Base-by-base conservation (phyloP, 2,329 filamentous ascomycete species). In the Fusarium nanum region DNA sequence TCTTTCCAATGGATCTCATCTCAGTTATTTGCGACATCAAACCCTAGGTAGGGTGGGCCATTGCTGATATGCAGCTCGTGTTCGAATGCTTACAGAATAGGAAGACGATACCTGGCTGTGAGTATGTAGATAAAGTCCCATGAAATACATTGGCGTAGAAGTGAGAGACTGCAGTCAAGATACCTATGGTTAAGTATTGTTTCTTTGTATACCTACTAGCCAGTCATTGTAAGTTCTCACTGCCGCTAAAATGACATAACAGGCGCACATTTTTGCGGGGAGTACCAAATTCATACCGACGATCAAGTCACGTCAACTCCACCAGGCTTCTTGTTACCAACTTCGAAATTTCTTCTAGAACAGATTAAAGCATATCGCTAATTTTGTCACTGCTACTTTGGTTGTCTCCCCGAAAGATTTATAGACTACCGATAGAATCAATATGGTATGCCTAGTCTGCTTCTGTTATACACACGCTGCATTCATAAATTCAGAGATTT, bases 161-260 rank as follows among this genome's bases (percentile, higher is more conserved):
- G 34, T 46, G 23, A 25, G 25, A 25, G 16, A 14, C 6, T 40
- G 25, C 7, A 48, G 32, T 34, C 9, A 30, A 32, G 13, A 34
- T 41, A 23, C 22, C 22, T 23, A 14, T 28, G 12, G 30, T 8
- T 16, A n/a, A 27, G 18, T 32, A 14, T 30, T 12, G 7, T n/a
- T 27, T 44, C 32, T 60, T 18, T 40, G 48, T 32, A 25, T 8
- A 25, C 23, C 6, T 6, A 7, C 25, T 8, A 41, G 23, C 27
- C 32, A 37, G 28, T 16, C 23, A 27, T 42, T 45, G 27, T 56
- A 28, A 73, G 68, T 56, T 72, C 74, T 62, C 65, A 75, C 52
- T 41, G 58, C 57, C 73, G 53, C 73, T 75, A 75, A 75, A 75
- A 75, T 73, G 71, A 55, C 63, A 72, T 67, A 56, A 53, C 65